A percentile compares a stretch with the other conserved stretches of the same genome.
These are phyloP conservation scores for Dictyostelium discoideum DNA, from an alignment of 78 protist species.

Conservation along the genomic window DNA sequence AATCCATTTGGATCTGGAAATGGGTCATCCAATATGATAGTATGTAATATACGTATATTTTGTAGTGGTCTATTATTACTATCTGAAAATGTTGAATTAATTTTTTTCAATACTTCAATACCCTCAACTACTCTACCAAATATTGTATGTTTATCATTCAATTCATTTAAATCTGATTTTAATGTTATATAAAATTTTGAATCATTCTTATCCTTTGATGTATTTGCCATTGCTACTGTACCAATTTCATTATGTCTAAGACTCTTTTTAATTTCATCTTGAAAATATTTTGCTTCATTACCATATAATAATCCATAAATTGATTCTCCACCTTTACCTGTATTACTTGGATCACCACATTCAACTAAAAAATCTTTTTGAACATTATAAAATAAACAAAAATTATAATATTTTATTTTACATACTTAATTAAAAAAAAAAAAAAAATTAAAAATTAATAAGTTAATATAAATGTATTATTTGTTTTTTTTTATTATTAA, in stretches of 20 bases:
- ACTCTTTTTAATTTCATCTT: constrained; percentile 88
- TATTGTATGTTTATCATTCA: constrained; percentile 95
- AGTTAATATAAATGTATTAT: too few relatives aligned
- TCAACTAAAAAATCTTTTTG: constrained; percentile 91
- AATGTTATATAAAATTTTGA: constrained; percentile 93
- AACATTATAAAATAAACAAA: constrained; percentile 90
- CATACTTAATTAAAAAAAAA: constrained; percentile 72
- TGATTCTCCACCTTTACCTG: constrained; percentile 94
- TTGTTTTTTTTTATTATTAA: neutral
- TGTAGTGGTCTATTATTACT: constrained; percentile 86
- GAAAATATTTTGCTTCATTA: constrained; percentile 83
- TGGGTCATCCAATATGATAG: constrained; percentile 97
- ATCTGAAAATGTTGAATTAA: constrained; percentile 87
- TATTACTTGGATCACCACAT: constrained; percentile 96
- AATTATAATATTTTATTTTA: constrained; percentile 97
- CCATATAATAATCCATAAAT: constrained; percentile 90
- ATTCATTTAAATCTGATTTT: constrained; percentile 44
- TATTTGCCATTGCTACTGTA: constrained; percentile 88
- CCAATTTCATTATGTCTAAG: constrained; percentile 71
- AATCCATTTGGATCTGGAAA: constrained; percentile 90
- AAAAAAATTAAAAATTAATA: neutral
- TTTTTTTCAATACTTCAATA: constrained; percentile 82
- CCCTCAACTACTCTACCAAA: constrained; percentile 97
- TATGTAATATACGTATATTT: constrained; percentile 91
- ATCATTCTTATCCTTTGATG: constrained; percentile 75